Percentiles rank a stretch among this genome's conserved stretches.
These are phyloP conservation scores for Erigeron canadensis DNA, from an alignment of 129 eudicot genomes.

Conservation along the genomic window DNA sequence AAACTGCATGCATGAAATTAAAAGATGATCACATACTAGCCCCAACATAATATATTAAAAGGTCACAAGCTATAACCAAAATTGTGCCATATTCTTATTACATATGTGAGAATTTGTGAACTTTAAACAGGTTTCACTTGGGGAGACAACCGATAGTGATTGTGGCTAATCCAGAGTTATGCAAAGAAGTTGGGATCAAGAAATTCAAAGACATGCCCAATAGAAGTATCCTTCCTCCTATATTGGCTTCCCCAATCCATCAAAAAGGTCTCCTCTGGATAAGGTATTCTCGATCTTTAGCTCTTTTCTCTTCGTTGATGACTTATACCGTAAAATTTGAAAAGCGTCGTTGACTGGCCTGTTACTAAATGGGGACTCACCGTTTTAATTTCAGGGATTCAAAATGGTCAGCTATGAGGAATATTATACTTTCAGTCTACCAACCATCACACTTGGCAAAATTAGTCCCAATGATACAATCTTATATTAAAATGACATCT, in stretches of 20 bases:
- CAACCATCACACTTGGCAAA: slow-evolving; percentile 45
- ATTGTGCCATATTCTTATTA: too few species aligned
- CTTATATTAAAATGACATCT: slow-evolving; percentile 49
- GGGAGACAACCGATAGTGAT: slow-evolving; percentile 71
- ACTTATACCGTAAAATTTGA: not conserved
- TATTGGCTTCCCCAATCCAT: slow-evolving; percentile 89
- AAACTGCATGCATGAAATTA: too few species aligned
- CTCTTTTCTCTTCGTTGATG: not conserved
- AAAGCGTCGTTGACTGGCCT: not conserved
- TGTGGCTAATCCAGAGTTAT: slow-evolving; percentile 83
- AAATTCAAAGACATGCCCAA: slow-evolving; percentile 76
- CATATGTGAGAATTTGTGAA: not conserved
- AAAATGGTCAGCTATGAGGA: slow-evolving; percentile 90
- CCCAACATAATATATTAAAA: too few species aligned
- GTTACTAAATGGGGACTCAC: slow-evolving; percentile 55
- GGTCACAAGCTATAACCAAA: too few species aligned
- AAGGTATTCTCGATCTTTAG: slow-evolving; percentile 42
- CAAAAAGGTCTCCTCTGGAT: slow-evolving; percentile 82
- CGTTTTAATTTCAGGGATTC: slow-evolving; percentile 65
- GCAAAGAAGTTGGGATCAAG: slow-evolving; percentile 84
- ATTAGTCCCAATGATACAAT: not conserved
- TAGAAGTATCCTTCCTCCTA: slow-evolving; percentile 95
- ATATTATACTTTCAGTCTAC: slow-evolving; percentile 81
- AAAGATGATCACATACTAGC: too few species aligned
- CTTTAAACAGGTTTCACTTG: slow-evolving; percentile 57